Evolutionary conservation across 164 flowering plant species (phyloP).

Genomic region (Nymphaea colorata): DNA sequence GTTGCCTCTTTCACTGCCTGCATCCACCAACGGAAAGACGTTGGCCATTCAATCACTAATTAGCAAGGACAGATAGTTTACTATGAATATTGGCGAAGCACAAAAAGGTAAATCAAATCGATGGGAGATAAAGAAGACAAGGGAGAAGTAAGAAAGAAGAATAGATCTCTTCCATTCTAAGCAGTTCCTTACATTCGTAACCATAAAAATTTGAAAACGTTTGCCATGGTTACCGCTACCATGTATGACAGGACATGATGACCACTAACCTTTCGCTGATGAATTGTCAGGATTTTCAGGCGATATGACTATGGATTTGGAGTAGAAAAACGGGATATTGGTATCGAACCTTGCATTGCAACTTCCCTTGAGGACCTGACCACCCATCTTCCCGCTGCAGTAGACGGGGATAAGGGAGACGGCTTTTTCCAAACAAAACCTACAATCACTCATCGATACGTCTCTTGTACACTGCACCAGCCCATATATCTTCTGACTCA

Average conservation of each 20-base stretch:
- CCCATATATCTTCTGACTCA: neutral
- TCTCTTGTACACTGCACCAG: conserved; percentile 8
- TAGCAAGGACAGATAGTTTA: too few relatives aligned
- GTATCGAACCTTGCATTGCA: conserved; percentile 8
- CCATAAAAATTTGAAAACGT: neutral
- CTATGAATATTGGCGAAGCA: too few relatives aligned
- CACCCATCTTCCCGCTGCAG: conserved; percentile 2
- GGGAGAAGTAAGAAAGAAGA: too few relatives aligned
- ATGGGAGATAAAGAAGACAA: too few relatives aligned
- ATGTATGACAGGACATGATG: neutral
- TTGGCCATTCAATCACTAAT: too few relatives aligned
- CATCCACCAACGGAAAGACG: too few relatives aligned
- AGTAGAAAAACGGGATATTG: neutral
- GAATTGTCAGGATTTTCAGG: neutral
- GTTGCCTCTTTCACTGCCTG: too few relatives aligned
- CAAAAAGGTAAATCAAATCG: too few relatives aligned
- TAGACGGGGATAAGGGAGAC: neutral
- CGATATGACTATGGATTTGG: neutral
- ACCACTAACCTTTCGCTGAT: neutral
- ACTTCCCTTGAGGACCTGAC: neutral
- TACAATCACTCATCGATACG: neutral
- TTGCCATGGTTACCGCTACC: neutral
- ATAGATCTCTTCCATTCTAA: too few relatives aligned
- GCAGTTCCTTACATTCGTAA: too few relatives aligned
- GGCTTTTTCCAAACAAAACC: neutral